Evolutionary conservation across 306 rosid genomes (phyloP).

Genomic region (Adenanthera pavonina): DNA sequence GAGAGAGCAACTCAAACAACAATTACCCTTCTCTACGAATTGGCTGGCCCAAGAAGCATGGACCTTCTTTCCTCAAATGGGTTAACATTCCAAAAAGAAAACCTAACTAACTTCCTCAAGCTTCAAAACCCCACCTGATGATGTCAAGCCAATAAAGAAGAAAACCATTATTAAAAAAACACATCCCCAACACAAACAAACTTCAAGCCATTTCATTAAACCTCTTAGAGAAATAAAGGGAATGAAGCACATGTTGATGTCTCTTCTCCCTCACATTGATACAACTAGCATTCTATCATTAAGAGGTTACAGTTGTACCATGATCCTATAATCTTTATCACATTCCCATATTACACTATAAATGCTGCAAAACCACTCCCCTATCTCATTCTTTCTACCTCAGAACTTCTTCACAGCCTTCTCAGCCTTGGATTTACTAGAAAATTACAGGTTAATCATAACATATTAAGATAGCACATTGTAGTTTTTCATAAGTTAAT

Average conservation of each 20-base stretch:
- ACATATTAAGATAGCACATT: neutral
- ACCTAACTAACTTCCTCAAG: neutral
- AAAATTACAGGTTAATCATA: neutral
- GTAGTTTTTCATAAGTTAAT: neutral
- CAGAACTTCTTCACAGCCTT: neutral
- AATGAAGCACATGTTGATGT: neutral
- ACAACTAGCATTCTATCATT: conserved; percentile 19
- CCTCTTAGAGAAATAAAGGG: neutral
- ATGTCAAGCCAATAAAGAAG: neutral
- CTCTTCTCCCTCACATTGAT: conserved; percentile 22
- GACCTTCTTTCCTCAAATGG: conserved; percentile 3
- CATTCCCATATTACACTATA: conserved; percentile 28
- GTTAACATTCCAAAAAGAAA: neutral
- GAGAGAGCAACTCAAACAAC: neutral
- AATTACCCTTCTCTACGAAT: neutral
- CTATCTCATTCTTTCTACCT: neutral
- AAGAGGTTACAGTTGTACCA: conserved; percentile 24
- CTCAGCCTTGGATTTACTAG: neutral
- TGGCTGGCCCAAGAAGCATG: neutral
- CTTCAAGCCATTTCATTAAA: neutral
- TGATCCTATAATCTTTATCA: neutral
- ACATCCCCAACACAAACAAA: neutral
- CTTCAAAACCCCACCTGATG: conserved; percentile 4
- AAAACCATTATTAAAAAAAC: neutral
- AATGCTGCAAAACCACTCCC: neutral